A percentile compares a stretch with the other conserved stretches of the same genome.
Evolutionary conservation across 2,329 filamentous ascomycete species (phyloP).

Genomic region (Chalaropsis ovoidea): DNA sequence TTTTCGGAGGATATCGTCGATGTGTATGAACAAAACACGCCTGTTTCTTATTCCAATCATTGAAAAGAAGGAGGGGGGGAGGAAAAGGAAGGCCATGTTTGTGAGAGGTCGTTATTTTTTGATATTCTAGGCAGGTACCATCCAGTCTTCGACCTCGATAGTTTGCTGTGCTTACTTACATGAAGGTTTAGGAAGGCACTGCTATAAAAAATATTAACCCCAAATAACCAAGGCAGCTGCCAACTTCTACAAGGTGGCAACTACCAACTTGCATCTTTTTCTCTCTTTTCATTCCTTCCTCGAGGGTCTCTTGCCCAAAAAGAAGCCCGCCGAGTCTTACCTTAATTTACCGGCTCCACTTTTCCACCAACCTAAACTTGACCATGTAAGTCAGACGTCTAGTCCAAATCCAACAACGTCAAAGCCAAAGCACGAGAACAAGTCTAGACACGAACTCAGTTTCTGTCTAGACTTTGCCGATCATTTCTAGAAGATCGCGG

Average conservation of each 20-base stretch:
- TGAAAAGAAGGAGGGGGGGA: not conserved
- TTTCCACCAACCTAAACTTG: slow-evolving; percentile 8
- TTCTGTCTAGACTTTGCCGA: slow-evolving; percentile 4
- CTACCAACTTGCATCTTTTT: not conserved
- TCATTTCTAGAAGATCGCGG: slow-evolving; percentile 15
- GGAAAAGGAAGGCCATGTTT: not conserved
- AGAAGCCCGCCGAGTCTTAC: not conserved
- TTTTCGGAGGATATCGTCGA: slow-evolving; percentile 5
- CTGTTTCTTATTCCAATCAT: not conserved
- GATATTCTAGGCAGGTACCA: not conserved
- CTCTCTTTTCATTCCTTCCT: not conserved
- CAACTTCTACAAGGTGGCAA: not conserved
- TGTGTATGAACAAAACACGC: not conserved
- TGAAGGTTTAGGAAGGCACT: not conserved
- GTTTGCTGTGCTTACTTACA: no score
- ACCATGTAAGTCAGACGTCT: slow-evolving; percentile 4
- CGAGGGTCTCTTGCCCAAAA: not conserved
- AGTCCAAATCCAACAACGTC: not conserved
- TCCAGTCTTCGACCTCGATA: not conserved
- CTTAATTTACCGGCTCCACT: slow-evolving; percentile 2
- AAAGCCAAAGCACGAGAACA: not conserved
- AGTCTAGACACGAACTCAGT: slow-evolving; percentile 7
- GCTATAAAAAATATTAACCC: not conserved
- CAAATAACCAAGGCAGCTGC: not conserved
- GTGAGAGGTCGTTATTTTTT: not conserved